Base-by-base conservation (phyloP, 176 grass and related monocot species). In the Poa pratensis region DNA sequence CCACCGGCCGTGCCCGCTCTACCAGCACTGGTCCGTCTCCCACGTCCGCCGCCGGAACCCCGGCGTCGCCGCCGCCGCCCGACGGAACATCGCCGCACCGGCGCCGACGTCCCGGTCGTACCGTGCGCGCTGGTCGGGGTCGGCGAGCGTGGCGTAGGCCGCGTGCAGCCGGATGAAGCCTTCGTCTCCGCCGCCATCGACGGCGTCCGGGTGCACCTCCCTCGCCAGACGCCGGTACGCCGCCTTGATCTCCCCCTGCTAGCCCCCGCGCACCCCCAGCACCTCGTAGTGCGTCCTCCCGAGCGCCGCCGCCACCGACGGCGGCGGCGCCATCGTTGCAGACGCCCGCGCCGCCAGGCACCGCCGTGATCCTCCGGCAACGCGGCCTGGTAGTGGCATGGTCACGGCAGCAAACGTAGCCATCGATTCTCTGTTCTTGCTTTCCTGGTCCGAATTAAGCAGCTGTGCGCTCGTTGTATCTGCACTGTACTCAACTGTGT, bases 21-120 rank as follows among this genome's bases (percentile, higher is more conserved):
- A 95, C 93, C 90, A 95, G 88, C 93, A 95, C 80, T 93, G 93
- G 28, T 95, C 93, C 15, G 93, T 92, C 80, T 95, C 93, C 93
- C 90, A 95, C 73, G 63, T 90, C 39, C 90, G 37, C 17, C 71
- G 42, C 40, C 78, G 82, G 11, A 51, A 70, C 73, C 6, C 49
- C 7, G 69, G 1, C 4, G 73, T 6, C 7, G 66, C 6, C 22
- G 42, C 70, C 43, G 1, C 13, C 6, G 1, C 22, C 76, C 30
- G 5, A 30, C 28, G 46, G 1, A 42, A 9, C 72, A 14, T 4
- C 54, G 20, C n/a, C 19, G 76, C 60, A 5, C 48, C 43, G 0
- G 19, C 60, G 17, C 76, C 15, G 32, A 90, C 59, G 45, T 42
- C 32, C 17, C 90, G 79, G 65, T 97, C 95, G 78, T 97, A 97